Evolutionary conservation across 2,329 filamentous ascomycete species (phyloP).

Genomic region (Ophiostoma sp.): DNA sequence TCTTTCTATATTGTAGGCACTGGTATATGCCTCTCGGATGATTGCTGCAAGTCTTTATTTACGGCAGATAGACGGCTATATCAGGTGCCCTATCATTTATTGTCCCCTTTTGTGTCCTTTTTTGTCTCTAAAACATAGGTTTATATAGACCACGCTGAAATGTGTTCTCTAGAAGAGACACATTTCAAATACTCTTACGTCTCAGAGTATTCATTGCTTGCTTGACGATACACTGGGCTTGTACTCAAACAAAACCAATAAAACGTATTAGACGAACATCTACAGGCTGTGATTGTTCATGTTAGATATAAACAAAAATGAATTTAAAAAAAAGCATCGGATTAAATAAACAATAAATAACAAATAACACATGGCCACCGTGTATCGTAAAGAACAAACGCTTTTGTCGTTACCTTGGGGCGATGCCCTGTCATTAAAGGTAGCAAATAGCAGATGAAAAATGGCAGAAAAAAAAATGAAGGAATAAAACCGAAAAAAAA

Average conservation of each 20-base stretch:
- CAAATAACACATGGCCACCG: not conserved
- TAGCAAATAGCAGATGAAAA: not conserved
- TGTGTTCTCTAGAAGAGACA: not conserved
- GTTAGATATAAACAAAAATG: too few species aligned
- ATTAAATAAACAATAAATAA: too few species aligned
- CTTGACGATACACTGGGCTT: not conserved
- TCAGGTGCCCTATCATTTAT: not conserved
- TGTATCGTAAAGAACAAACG: not conserved
- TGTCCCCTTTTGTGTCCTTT: not conserved
- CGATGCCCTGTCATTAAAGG: not conserved
- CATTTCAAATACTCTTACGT: not conserved
- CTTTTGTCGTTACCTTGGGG: slow-evolving; percentile 10
- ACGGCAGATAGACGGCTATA: not conserved
- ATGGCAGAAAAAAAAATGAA: slow-evolving; percentile 11
- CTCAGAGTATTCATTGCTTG: not conserved
- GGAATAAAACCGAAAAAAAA: slow-evolving; percentile 7
- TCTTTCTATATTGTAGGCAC: not conserved
- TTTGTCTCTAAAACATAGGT: not conserved
- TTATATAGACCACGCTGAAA: not conserved
- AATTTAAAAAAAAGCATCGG: too few species aligned
- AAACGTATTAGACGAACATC: not conserved
- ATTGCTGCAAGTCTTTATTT: not conserved
- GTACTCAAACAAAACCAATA: not conserved
- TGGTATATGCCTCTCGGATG: not conserved
- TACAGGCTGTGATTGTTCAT: not conserved